Percentiles rank a stretch among this genome's conserved stretches.
phyloP scores from a whole-genome alignment of 2,329 filamentous ascomycete species.

The Clarireedia monteithiana region DNA sequence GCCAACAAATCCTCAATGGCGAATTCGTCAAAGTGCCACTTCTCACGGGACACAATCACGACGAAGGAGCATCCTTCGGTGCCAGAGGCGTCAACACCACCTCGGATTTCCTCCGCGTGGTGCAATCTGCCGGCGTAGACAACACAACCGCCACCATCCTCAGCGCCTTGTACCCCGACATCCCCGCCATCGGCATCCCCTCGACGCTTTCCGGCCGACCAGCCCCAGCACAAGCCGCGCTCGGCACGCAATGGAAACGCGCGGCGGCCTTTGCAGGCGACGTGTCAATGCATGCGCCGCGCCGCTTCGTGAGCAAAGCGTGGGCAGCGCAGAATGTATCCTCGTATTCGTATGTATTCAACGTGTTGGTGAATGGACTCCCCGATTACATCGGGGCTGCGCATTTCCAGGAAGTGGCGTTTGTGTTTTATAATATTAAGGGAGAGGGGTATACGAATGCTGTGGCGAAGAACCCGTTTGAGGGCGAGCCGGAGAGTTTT shows the following conservation, averaged over 20 bases:
- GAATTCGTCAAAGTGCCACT: constrained; percentile 57
- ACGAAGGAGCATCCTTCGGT: constrained; percentile 55
- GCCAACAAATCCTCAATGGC: constrained; percentile 45
- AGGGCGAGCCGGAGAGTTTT: constrained; percentile 12
- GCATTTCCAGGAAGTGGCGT: constrained; percentile 43
- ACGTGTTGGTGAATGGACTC: constrained; percentile 42
- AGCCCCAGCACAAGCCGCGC: background rate
- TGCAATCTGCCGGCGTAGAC: background rate
- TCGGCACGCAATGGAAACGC: constrained; percentile 5
- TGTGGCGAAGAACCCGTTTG: constrained; percentile 15
- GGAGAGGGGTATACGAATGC: constrained; percentile 22
- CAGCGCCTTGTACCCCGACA: constrained; percentile 37
- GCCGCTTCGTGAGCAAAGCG: constrained; percentile 43
- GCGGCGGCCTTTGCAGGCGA: constrained; percentile 47
- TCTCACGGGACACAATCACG: constrained; percentile 55
- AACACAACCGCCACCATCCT: background rate
- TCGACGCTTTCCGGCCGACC: constrained; percentile 17
- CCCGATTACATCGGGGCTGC: constrained; percentile 36
- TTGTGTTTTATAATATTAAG: constrained; percentile 28
- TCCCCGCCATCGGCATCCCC: constrained; percentile 42
- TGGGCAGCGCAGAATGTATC: constrained; percentile 42
- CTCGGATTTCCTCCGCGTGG: constrained; percentile 35
- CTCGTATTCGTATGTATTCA: constrained; percentile 56
- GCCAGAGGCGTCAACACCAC: constrained; percentile 46
- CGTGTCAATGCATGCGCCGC: constrained; percentile 45